Evolutionary conservation across 768 basidiomycete species (phyloP), one percentile per base, ranked within the genome.

Genomic region (Psilocybe tampanensis): DNA sequence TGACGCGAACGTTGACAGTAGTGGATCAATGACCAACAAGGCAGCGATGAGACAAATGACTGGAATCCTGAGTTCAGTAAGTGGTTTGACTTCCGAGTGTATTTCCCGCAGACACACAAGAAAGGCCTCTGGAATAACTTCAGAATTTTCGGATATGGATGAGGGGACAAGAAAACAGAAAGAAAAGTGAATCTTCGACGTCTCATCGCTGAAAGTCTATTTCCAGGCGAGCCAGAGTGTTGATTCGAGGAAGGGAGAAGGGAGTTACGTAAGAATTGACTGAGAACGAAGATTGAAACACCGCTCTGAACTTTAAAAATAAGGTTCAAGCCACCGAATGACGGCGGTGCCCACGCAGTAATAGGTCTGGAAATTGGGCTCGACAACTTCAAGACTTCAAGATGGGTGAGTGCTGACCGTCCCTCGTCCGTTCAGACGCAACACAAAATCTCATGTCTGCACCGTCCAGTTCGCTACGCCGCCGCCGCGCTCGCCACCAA

Each of bases 401-500:
- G 80, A 86, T 86, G 85, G 85, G 85, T 86, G 66, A 68, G 84
- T 80, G 65, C 52, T 71, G 64, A 50, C 65, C 64, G 58, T 60
- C 47, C 22, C 62, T 58, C 33, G 43, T 44, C 55, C 44, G 8
- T 55, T 55, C 45, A 1, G 36, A 58, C 15, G 42, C n/a, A n/a
- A n/a, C n/a, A n/a, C n/a, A 47, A n/a, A 61, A 70, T 53, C 69
- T 55, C 47, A 26, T 17, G 19, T 65, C 56, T 15, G 50, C 52
- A 41, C n/a, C 5, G 41, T 66, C 19, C 70, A 94, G 95, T 95
- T 80, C 94, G 95, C 73, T 98, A 98, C 86, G 92, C 95, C 68
- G 86, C 90, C 66, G 92, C 90, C 67, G 83, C 88, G 68, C 81
- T 88, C 66, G 90, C 91, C 69, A 80, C 88, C 66, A 96, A 96